Conservation (phyloP, 2,329 filamentous ascomycete species). For the Colletotrichum sp. region DNA sequence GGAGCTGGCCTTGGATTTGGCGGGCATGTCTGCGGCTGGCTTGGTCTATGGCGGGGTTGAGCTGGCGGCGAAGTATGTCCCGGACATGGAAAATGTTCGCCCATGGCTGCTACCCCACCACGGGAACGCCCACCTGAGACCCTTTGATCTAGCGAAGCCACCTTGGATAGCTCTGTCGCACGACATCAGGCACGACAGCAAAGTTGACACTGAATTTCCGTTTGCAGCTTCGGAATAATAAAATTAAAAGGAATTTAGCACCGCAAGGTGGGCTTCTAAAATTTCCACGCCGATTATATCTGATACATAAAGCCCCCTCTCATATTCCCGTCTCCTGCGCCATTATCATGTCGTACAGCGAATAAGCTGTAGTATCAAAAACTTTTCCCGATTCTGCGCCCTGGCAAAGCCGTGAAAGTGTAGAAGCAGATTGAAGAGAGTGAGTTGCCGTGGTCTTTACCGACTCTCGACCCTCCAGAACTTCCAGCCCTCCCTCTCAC, state of each 20-base stretch:
- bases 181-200: background rate
- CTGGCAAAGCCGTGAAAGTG: background rate
- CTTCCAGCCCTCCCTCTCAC: slow-evolving; percentile 82
- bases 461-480: slow-evolving; percentile 75
- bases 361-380: background rate
- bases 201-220: background rate
- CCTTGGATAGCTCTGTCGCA: background rate
- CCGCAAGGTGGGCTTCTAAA: slow-evolving; percentile 3
- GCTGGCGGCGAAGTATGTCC: slow-evolving; percentile 5
- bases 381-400: background rate
- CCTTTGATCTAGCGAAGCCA: background rate
- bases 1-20: slow-evolving; percentile 40
- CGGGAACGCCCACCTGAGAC: background rate
- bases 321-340: background rate
- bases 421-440: background rate
- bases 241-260: background rate
- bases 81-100: slow-evolving; percentile 11
- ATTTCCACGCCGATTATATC: slow-evolving; percentile 1
- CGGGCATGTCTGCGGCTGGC: slow-evolving; percentile 34
- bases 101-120: slow-evolving; percentile 13
- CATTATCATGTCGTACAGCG: slow-evolving; percentile 13
- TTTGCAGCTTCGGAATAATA: background rate
- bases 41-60: slow-evolving; percentile 22
- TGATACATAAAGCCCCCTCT: background rate
- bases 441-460: slow-evolving; percentile 14